Base-by-base conservation (phyloP, 208 protist species). In the Leishmania gerbilli region DNA sequence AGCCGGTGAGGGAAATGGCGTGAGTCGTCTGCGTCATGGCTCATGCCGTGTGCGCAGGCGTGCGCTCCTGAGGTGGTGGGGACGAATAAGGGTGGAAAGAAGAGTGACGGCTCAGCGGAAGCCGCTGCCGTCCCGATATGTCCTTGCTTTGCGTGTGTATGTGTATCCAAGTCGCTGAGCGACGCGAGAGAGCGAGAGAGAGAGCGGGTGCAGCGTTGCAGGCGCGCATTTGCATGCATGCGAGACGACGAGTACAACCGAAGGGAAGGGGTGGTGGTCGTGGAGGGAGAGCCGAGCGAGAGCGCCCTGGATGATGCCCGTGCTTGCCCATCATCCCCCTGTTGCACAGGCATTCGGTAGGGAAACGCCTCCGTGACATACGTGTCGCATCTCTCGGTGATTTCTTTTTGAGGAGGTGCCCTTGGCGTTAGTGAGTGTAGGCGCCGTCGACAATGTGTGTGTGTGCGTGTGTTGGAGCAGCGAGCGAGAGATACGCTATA, bases 1-100 rank as follows among this genome's bases (percentile, higher is more conserved):
- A 99, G 34, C 99, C 99, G 55, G 95, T 90, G 60, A 99, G 89
- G 21, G 98, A 99, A 77, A 99, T 99, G 68, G 86, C 86, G 40
- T 92, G 90, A 7, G 88, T 76, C 2, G 76, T 83, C 78, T 88
- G 80, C 40, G 86, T 89, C 90, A 91, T 93, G 17, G 55, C 8
- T 53, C 37, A 31, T 74, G 69, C 21, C 27, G 40, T 15, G 69
- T 37, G 69, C 45, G 47, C 69, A 24, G 34, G 65, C 65, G 65
- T 71, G 65, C 62, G n/a, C n/a, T 31, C 34, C 27, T 56, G n/a
- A 58, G 42, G 6, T 5, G 71, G n/a, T 53, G 42, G n/a, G 49
- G 67, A 15, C 17, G 7, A 40, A 24, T 27, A 8, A 15, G 42
- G 27, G 24, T 55, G 6, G 69, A 9, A 19, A 55, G 69, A 74